Evolutionary conservation across 192 early-diverging fungal species (phyloP), one percentile per base, ranked within the genome.

Genomic region (Coemansia sp.): DNA sequence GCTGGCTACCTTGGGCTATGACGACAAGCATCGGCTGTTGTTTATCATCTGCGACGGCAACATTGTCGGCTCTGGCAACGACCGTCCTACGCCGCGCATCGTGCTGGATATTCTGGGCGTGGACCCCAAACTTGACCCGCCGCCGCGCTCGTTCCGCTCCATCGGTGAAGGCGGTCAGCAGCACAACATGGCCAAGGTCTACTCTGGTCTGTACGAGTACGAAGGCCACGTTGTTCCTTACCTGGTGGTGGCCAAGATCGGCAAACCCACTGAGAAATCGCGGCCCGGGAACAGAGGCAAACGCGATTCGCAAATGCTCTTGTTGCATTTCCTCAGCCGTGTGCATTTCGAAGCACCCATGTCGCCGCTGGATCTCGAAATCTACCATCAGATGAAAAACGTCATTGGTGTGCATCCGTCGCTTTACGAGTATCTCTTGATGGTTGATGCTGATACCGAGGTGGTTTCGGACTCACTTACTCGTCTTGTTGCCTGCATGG

Each of bases 321-420:
- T 94, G 48, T 94, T 97, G 94, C 81, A 84, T 30, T 97, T 94
- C 85, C 75, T 97, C 51, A 92, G 91, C 68, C 87, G 88, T 61
- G 94, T 97, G 20, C 91, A 94, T 67, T 94, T 91, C 72, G 90
- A 94, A 61, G 72, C 86, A 38, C 83, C 87, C 36, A 96, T 97
- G 94, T 84, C 87, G 50, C 93, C 95, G 8, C 80, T 98, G 20
- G 94, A 98, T 77, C 85, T 97, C 57, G 94, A 97, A 69, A 89
- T 98, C 57, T 97, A 91, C 80, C 92, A 95, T 73, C 92, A 95
- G 65, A 93, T 97, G 82, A 92, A 93, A 76, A 88, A 95, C 69
- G 87, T 95, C 17, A 95, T 96, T 80, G 94, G 94, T 30, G 91
- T 96, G 16, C 80, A 87, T 68, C 89, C 88, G 2, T 82, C 76